These are phyloP conservation scores for Trichosanthes truncata DNA, from an alignment of 306 rosid species.

Conservation along the genomic window DNA sequence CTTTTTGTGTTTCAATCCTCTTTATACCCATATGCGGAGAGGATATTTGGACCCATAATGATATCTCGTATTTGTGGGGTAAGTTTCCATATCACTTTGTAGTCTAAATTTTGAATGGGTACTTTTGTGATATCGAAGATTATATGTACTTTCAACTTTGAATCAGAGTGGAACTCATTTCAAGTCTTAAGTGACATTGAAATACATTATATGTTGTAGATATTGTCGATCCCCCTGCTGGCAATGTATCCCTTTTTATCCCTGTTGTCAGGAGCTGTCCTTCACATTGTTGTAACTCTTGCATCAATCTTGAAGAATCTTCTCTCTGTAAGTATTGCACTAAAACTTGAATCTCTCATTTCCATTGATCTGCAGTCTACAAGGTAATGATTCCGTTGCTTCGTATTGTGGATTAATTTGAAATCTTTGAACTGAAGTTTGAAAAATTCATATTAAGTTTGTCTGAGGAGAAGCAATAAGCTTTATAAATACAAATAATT, in stretches of 20 bases:
- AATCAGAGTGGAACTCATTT: neutral
- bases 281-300: conserved; percentile 25
- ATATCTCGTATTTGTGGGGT: conserved; percentile 38
- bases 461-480: neutral
- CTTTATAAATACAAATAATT: neutral
- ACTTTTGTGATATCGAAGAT: neutral
- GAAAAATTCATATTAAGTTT: neutral
- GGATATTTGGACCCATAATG: conserved; percentile 34
- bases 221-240: conserved; percentile 51
- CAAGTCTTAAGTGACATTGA: neutral
- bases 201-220: conserved; percentile 28
- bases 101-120: neutral
- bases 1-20: conserved; percentile 44
- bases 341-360: neutral
- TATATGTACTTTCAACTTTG: neutral
- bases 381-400: neutral
- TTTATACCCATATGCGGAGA: conserved; percentile 40
- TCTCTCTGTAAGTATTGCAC: conserved; percentile 38
- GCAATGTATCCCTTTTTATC: conserved; percentile 49
- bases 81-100: conserved; percentile 7
- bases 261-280: conserved; percentile 33
- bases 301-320: conserved; percentile 40
- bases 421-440: neutral
- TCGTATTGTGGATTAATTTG: neutral
- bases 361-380: neutral